These are phyloP conservation scores for Coffea eugenioides DNA, from an alignment of 257 asterid species.

Conservation along the genomic window DNA sequence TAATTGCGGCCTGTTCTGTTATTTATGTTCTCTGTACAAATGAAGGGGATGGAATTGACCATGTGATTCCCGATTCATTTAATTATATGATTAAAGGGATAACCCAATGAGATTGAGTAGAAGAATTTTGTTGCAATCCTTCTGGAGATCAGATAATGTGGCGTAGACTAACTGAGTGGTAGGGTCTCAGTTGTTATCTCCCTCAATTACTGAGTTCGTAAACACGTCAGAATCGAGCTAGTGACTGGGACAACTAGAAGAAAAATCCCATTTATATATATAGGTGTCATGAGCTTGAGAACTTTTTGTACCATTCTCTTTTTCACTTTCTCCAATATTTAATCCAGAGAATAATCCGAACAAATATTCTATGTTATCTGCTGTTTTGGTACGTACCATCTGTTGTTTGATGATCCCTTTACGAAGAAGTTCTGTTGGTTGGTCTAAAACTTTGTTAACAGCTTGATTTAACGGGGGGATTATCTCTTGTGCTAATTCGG, in stretches of 20 bases:
- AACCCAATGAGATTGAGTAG: conserved; percentile 4
- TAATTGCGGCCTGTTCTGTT: not conserved
- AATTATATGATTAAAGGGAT: not conserved
- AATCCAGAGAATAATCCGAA: conserved; percentile 1
- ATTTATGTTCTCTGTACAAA: not conserved
- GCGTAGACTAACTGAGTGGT: conserved; percentile 26
- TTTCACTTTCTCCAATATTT: not conserved
- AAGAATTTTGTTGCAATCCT: conserved; percentile 22
- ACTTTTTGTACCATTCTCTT: conserved; percentile 10
- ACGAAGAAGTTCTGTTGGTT: conserved; percentile 28
- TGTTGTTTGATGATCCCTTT: conserved; percentile 24
- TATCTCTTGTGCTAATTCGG: conserved; percentile 9
- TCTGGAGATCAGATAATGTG: conserved; percentile 26
- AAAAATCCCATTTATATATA: not conserved
- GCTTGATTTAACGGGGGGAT: conserved; percentile 31
- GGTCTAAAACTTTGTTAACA: conserved; percentile 16
- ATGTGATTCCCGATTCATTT: conserved; percentile 10
- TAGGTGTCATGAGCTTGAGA: conserved; percentile 3
- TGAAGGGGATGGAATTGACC: not conserved
- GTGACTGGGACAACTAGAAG: conserved; percentile 27
- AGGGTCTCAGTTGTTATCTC: conserved; percentile 23
- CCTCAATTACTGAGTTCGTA: conserved; percentile 11
- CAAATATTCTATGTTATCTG: conserved; percentile 48
- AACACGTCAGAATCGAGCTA: conserved; percentile 16
- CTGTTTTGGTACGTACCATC: conserved; percentile 6